Base-by-base conservation (phyloP, 2,329 filamentous ascomycete genomes). In the Verticillium nonalfalfae region DNA sequence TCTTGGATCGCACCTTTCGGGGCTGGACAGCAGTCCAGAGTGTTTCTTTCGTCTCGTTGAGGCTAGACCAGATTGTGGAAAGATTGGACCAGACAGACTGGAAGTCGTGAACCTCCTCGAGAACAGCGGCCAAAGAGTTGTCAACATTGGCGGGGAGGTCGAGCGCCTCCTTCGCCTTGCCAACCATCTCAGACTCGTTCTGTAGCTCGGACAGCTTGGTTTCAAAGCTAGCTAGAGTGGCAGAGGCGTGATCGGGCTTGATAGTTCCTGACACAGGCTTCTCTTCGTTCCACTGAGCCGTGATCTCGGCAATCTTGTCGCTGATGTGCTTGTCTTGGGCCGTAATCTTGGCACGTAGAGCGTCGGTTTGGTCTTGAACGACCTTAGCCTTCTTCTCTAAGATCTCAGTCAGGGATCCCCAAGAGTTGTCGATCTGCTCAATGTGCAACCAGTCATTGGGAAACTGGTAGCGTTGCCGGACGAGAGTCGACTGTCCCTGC, bases 71-170 rank as follows among this genome's bases (percentile, higher is more conserved):
- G 64, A 99, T 97, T 6, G 93, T 96, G 31, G 92, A 94, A 58
- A 99, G 80, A 57, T 91, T 94, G 36, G 94, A 91, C 95, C 95
- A 99, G 10, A 99, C 95, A 21, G 94, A 97, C 77, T 97, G 96
- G 79, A 99, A 99, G 75, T 99, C 95, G 64, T 96, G 92, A 2
- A 99, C 93, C 76, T 99, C 95, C 73, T 98, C 94, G 15, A 98
- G 81, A 9, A 97, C 90, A 33, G 89, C 85, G n/a, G 85, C 82
- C 26, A 99, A 85, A n/a, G 89, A 87, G 59, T 90, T 90, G 68
- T 97, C 91, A 0, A 89, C 81, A 60, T 86, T 90, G 2, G 90
- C 84, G 3, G 94, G 90, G 52, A 99, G 84, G 71, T 97, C 93
- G 52, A 99, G 86, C 4, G 95, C 95, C 74, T 99, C 95, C 76